Percentiles rank a stretch among this genome's conserved stretches.
Conservation (phyloP, 2,329 filamentous ascomycete genomes). For the Pestalotiopsis sp. region DNA sequence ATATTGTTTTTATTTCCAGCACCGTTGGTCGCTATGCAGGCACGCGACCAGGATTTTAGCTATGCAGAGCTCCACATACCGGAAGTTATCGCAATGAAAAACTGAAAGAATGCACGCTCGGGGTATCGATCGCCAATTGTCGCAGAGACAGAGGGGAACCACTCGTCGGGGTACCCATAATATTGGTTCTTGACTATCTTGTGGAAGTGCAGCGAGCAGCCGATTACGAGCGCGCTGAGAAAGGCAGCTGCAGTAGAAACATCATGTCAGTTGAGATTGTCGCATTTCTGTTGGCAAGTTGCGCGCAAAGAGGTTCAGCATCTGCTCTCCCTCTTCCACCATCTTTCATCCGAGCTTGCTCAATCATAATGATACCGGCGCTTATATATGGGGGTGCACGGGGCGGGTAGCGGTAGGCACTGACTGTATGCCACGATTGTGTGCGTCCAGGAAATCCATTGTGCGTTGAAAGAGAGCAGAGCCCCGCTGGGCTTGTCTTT, state of each 20-base stretch:
- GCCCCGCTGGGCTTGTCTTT: constrained; percentile 67
- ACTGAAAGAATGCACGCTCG: constrained; percentile 93
- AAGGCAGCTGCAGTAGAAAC: constrained; percentile 66
- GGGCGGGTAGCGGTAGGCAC: constrained; percentile 28
- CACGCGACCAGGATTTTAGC: neutral
- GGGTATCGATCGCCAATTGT: constrained; percentile 98
- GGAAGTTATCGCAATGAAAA: constrained; percentile 96
- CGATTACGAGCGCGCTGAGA: constrained; percentile 80
- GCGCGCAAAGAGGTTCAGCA: neutral
- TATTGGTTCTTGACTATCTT: constrained; percentile 99
- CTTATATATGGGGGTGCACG: constrained; percentile 5
- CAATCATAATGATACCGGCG: neutral
- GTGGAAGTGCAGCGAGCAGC: constrained; percentile 81
- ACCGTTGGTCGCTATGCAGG: neutral
- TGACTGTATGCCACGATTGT: constrained; percentile 80
- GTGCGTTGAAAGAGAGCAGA: constrained; percentile 72
- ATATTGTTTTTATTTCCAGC: neutral
- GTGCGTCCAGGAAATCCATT: constrained; percentile 89
- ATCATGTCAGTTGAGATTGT: neutral
- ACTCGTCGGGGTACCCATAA: constrained; percentile 91
- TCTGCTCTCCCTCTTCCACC: too few species aligned
- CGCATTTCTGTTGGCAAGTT: neutral
- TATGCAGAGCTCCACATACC: constrained; percentile 48
- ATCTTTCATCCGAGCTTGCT: too few species aligned
- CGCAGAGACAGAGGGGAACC: constrained; percentile 94